Conservation (phyloP, 169 alveolate genomes). For the Eimeria mitis region DNA sequence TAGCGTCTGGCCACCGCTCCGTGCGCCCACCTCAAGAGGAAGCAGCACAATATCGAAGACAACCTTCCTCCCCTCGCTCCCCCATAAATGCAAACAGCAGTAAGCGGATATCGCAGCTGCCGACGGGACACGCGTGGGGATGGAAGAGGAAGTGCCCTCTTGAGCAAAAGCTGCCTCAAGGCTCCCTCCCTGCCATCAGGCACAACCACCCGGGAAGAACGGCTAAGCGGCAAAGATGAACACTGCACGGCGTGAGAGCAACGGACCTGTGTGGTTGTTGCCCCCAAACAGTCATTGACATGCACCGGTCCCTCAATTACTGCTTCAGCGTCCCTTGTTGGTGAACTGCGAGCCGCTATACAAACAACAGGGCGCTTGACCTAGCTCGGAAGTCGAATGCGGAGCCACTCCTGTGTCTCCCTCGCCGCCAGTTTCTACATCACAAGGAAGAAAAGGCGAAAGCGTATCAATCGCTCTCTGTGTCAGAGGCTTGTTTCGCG, state of each 20-base stretch:
- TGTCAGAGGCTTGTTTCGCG: slow-evolving; percentile 61
- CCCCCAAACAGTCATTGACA: slow-evolving; percentile 64
- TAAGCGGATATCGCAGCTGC: slow-evolving; percentile 21
- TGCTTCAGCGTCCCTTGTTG: slow-evolving; percentile 54
- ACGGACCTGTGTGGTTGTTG: slow-evolving; percentile 11
- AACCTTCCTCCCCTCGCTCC: background rate
- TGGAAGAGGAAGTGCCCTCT: slow-evolving; percentile 9
- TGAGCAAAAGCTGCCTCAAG: slow-evolving; percentile 42
- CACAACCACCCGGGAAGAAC: slow-evolving; percentile 18
- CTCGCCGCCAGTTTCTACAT: slow-evolving; percentile 29
- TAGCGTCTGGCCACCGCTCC: slow-evolving; percentile 10
- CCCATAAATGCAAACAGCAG: background rate
- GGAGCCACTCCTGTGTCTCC: slow-evolving; percentile 65
- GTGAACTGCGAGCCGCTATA: slow-evolving; percentile 4
- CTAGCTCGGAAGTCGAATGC: slow-evolving; percentile 32
- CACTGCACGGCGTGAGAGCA: slow-evolving; percentile 39
- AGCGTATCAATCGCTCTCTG: slow-evolving; percentile 50
- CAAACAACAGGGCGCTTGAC: slow-evolving; percentile 19
- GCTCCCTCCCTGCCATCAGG: slow-evolving; percentile 5
- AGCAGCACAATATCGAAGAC: too few relatives aligned
- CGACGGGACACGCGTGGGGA: background rate
- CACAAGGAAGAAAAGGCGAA: background rate
- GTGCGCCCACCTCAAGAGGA: slow-evolving; percentile 38
- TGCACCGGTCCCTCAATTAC: slow-evolving; percentile 64
- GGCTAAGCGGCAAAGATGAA: slow-evolving; percentile 24